phyloP scores from a whole-genome alignment of 495 filamentous ascomycete genomes.

The Aspergillus baeticus region DNA sequence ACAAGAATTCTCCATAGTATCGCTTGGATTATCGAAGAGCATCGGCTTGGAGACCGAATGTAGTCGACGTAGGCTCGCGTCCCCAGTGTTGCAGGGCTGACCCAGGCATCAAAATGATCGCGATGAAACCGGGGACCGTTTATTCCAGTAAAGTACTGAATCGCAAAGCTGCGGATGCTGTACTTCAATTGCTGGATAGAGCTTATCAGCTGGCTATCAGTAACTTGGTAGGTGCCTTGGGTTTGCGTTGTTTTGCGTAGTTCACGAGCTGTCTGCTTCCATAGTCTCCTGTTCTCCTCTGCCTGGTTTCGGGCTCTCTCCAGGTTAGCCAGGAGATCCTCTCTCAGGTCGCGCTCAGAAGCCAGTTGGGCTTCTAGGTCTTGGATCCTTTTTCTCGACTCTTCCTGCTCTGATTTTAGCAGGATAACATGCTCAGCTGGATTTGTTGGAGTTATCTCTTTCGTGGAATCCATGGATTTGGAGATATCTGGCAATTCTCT shows the following conservation, averaged over 20 bases:
- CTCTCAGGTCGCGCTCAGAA: background rate
- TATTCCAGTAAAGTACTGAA: slow-evolving; percentile 4
- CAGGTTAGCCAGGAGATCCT: background rate
- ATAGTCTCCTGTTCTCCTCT: background rate
- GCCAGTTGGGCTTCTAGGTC: background rate
- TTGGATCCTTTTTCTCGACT: background rate
- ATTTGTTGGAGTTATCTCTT: background rate
- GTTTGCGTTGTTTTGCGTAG: background rate
- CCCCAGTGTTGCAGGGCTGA: slow-evolving; percentile 1
- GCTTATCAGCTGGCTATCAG: slow-evolving; percentile 2
- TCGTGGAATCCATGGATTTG: background rate
- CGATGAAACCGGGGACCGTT: background rate
- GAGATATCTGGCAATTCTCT: background rate
- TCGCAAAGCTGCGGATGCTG: slow-evolving; percentile 5
- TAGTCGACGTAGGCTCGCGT: background rate
- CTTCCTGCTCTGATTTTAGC: background rate
- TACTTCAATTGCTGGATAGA: slow-evolving; percentile 5
- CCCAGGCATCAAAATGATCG: background rate
- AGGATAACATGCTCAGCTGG: background rate
- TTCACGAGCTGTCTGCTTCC: slow-evolving; percentile 7
- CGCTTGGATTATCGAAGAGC: slow-evolving; percentile 3
- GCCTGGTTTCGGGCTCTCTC: background rate
- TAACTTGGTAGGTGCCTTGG: background rate
- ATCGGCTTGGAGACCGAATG: background rate
- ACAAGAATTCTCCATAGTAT: background rate